phyloP scores from a whole-genome alignment of 305 asterid species.

The Solanum hybrid region DNA sequence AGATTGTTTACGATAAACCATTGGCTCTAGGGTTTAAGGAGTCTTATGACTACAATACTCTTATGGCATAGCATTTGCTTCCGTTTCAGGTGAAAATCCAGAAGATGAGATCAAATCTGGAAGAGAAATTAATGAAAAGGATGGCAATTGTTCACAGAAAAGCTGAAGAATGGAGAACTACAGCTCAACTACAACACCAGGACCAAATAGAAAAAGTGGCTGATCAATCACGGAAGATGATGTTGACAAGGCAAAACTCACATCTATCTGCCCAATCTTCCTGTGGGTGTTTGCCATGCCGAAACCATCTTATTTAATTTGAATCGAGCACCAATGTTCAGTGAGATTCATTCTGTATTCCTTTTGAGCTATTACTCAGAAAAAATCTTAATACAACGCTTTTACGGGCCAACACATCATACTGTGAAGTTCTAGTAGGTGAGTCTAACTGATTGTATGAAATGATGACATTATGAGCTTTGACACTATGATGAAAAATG shows the following conservation, averaged over 20 bases:
- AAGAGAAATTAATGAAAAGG: conserved; percentile 82
- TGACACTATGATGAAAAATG: background rate
- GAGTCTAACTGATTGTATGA: background rate
- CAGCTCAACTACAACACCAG: conserved; percentile 66
- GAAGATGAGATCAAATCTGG: conserved; percentile 85
- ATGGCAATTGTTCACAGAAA: conserved; percentile 77
- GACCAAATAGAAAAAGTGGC: conserved; percentile 53
- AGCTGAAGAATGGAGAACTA: conserved; percentile 90
- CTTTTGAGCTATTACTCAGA: background rate
- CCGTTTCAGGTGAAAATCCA: conserved; percentile 70
- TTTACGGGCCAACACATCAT: background rate
- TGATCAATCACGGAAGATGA: conserved; percentile 36
- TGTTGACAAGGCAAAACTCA: conserved; percentile 28
- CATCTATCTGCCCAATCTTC: conserved; percentile 27
- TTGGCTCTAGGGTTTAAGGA: background rate
- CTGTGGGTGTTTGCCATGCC: conserved; percentile 84
- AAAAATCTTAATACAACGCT: background rate
- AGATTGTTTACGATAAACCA: background rate
- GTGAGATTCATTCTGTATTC: background rate
- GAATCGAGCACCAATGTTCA: background rate
- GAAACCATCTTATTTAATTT: conserved; percentile 28
- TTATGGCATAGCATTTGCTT: background rate
- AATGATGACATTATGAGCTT: background rate
- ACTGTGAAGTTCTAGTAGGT: background rate
- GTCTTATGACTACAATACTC: background rate